phyloP scores from a whole-genome alignment of 352 stramenopile genomes.

The Globisporangium sylvaticum region DNA sequence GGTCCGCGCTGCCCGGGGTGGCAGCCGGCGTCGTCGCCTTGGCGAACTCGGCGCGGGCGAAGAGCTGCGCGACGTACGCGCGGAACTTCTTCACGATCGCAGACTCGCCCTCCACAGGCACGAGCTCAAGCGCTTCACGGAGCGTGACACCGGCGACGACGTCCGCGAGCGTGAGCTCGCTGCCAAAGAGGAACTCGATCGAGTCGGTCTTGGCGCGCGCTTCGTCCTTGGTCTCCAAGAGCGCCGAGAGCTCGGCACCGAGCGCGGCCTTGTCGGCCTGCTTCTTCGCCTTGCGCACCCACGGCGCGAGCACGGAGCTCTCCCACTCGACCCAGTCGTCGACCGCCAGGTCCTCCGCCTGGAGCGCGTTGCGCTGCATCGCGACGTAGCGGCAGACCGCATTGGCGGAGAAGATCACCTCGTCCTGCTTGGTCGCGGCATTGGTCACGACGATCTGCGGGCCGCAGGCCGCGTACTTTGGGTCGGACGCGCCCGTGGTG shows the following conservation, averaged over 20 bases:
- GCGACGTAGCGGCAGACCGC: constrained; percentile 72
- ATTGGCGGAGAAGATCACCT: constrained; percentile 75
- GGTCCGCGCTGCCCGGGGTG: constrained; percentile 13
- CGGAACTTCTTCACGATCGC: constrained; percentile 53
- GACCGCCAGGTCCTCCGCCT: constrained; percentile 69
- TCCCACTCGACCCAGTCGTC: constrained; percentile 87
- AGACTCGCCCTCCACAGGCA: constrained; percentile 44
- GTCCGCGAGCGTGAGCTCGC: constrained; percentile 62
- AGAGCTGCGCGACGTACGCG: constrained; percentile 66
- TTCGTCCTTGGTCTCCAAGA: constrained; percentile 65
- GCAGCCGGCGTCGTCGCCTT: constrained; percentile 33
- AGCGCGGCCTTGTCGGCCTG: constrained; percentile 21
- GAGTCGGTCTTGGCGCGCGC: constrained; percentile 36
- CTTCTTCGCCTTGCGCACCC: constrained; percentile 56
- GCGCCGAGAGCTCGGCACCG: constrained; percentile 33
- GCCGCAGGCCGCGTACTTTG: constrained; percentile 52
- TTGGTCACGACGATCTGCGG: constrained; percentile 42
- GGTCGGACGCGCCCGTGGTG: constrained; percentile 45
- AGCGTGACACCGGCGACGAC: constrained; percentile 71
- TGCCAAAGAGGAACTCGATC: constrained; percentile 63
- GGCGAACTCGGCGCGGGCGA: constrained; percentile 38
- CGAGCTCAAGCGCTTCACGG: constrained; percentile 48
- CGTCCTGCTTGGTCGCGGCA: constrained; percentile 17
- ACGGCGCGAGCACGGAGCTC: constrained; percentile 53
- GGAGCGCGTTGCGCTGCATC: constrained; percentile 29